These are phyloP conservation scores for Suillus occidentalis DNA, from an alignment of 768 basidiomycete species.

Conservation along the genomic window DNA sequence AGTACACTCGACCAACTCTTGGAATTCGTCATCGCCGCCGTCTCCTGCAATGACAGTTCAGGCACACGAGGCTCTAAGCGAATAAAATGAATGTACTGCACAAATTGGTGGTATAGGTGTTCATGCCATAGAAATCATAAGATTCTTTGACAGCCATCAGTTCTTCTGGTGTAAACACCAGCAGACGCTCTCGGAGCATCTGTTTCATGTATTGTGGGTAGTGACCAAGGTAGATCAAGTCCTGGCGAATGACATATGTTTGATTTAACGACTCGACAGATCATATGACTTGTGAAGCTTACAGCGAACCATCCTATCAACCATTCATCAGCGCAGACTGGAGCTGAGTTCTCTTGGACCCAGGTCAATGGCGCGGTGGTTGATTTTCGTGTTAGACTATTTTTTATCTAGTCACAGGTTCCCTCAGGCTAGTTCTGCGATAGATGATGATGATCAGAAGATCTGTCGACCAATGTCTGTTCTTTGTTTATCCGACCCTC, in stretches of 20 bases:
- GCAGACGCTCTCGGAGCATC: constrained; percentile 58
- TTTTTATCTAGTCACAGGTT: not conserved
- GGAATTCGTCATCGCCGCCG: constrained; percentile 64
- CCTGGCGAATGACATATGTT: constrained; percentile 30
- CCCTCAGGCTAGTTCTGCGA: not conserved
- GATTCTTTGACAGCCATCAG: constrained; percentile 57
- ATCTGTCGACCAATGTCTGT: not conserved
- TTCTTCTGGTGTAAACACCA: constrained; percentile 57
- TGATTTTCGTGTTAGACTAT: not conserved
- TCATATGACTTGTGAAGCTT: constrained; percentile 21
- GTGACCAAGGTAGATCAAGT: constrained; percentile 70
- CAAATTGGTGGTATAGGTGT: constrained; percentile 69
- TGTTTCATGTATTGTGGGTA: constrained; percentile 62
- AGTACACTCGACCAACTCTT: constrained; percentile 58
- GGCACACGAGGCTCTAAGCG: not conserved
- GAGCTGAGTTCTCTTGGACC: not conserved
- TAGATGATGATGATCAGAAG: not conserved
- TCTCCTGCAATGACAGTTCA: constrained; percentile 39
- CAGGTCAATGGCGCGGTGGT: not conserved
- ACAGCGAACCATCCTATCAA: constrained; percentile 58
- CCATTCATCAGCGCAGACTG: too few relatives aligned
- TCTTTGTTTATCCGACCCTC: not conserved
- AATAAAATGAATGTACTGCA: constrained; percentile 41
- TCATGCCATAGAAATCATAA: constrained; percentile 73
- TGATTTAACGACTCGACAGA: not conserved